Evolutionary conservation across 352 stramenopile genomes (phyloP), one percentile per base, ranked within the genome.

Genomic region (Phytophthora tentaculata): DNA sequence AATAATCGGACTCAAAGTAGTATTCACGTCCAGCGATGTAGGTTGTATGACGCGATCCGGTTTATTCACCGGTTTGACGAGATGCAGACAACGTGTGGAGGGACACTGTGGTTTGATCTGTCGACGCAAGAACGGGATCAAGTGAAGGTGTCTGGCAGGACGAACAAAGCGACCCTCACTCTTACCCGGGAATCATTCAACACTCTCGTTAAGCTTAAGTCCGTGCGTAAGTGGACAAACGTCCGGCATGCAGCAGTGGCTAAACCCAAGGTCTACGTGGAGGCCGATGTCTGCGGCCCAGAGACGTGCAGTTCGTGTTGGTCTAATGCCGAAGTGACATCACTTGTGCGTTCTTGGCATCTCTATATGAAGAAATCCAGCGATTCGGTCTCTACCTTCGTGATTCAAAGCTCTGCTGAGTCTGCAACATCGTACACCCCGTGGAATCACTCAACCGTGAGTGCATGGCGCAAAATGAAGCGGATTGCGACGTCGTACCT

Each of bases 401-500:
- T 48, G 16, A 12, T 23, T 8, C 41, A 64, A 16, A 51, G 19
- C 14, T 71, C 59, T 35, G 44, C 56, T 10, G 10, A 61, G 29
- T 61, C 61, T 3, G 61, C 51, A 37, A 55, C 14, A n/a, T 45
- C 32, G 2, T 74, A 64, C n/a, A 62, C 67, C 16, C 56, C 61
- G 2, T 56, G 45, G 41, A 62, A 32, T 41, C 62, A 64, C 16
- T 71, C 62, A 9, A 48, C 55, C 5, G 26, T 57, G n/a, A 70
- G 45, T 32, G 32, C 62, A 23, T 71, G 62, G 62, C 32, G 62
- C 12, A 75, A 75, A 53, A 71, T 75, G 62, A 75, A 56, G 49
- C 61, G 67, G 3, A 37, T 75, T 24, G 51, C 54, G 13, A 28
- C 43, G 2, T 71, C 67, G 26, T 75, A 71, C 22, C 23, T 54